Evolutionary conservation across 2,329 filamentous ascomycete genomes (phyloP), one percentile per base, ranked within the genome.

Genomic region (Dothistroma pini): DNA sequence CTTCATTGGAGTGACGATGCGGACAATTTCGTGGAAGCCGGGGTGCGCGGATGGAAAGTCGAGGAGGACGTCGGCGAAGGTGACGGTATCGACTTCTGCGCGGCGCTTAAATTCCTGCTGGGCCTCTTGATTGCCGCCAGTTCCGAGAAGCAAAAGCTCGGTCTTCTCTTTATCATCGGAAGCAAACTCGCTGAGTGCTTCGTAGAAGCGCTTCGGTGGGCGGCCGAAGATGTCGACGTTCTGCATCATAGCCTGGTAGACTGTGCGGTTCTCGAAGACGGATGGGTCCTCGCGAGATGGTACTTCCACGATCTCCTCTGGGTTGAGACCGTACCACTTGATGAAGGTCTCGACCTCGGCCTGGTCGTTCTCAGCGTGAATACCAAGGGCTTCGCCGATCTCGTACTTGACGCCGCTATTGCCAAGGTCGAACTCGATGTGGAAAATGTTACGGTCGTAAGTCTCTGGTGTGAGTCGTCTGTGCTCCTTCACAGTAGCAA

Each of bases 391-490:
- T 80, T 99, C 95, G 60, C 95, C 95, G 71, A 99, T 97, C 74
- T 96, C 91, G 79, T 99, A 99, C 48, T 86, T 96, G 66, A 99
- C 86, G 44, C 93, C 93, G 35, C 93, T 96, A 71, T 88, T 79
- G 63, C 93, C 93, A 25, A 99, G 86, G 73, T 97, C 95, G 72
- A 99, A 99, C 78, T 99, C 95, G 65, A 99, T 97, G 80, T 99
- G 95, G 88, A 99, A 99, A 77, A 99, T 97, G 83, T 99, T 97
- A 70, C 95, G 91, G 77, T 97, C 93, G 74, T 99, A 99, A 34
- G 87, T 89, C 25, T 78, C 71, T 2, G 95, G 95, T 0, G 95
- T 99, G 58, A 99, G 84, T 66, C 95, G 87, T 64, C 95, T 90
- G 80, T 96, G 97, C 81, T 97, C 95, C 81, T 96, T 91, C 76